Percentiles rank a stretch among this genome's conserved stretches.
These are phyloP conservation scores for Mortierella sp. DNA, from an alignment of 371 early-diverging fungal species.

Conservation along the genomic window DNA sequence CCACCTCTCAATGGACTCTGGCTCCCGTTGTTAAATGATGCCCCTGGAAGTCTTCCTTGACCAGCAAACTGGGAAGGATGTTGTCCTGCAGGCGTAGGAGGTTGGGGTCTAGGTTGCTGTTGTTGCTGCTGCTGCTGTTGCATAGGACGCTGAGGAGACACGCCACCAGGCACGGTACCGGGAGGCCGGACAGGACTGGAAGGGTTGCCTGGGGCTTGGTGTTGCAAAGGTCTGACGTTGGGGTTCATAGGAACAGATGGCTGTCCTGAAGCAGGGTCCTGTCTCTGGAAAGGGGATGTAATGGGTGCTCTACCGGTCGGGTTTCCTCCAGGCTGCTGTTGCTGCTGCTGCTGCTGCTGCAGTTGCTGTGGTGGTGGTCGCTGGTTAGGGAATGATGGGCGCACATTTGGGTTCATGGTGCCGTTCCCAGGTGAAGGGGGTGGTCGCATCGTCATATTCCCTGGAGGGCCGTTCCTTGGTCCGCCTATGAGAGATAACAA, in stretches of 20 bases:
- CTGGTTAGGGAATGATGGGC: slow-evolving; percentile 36
- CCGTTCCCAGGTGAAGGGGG: slow-evolving; percentile 39
- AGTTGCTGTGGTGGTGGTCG: slow-evolving; percentile 30
- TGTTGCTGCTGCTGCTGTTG: slow-evolving; percentile 31
- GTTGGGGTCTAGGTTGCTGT: slow-evolving; percentile 28
- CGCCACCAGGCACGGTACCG: slow-evolving; percentile 4
- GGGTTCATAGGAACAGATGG: slow-evolving; percentile 23
- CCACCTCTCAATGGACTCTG: slow-evolving; percentile 28
- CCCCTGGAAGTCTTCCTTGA: slow-evolving; percentile 30
- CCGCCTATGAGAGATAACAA: slow-evolving; percentile 18
- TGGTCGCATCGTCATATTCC: slow-evolving; percentile 42
- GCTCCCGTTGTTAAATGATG: slow-evolving; percentile 21
- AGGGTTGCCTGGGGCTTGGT: slow-evolving; percentile 5
- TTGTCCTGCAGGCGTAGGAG: slow-evolving; percentile 27
- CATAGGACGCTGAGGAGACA: slow-evolving; percentile 19
- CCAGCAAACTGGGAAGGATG: slow-evolving; percentile 27
- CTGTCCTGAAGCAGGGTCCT: slow-evolving; percentile 27
- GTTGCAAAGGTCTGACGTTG: slow-evolving; percentile 18
- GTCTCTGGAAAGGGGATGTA: slow-evolving; percentile 45
- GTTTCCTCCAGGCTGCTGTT: slow-evolving; percentile 27
- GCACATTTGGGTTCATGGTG: slow-evolving; percentile 25
- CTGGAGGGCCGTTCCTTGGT: slow-evolving; percentile 36
- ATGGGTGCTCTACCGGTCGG: slow-evolving; percentile 44
- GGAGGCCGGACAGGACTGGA: slow-evolving; percentile 27
- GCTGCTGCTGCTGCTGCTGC: slow-evolving; percentile 28